Evolutionary conservation across 139 green algal species (phyloP).

Genomic region (Chlorella sp.): DNA sequence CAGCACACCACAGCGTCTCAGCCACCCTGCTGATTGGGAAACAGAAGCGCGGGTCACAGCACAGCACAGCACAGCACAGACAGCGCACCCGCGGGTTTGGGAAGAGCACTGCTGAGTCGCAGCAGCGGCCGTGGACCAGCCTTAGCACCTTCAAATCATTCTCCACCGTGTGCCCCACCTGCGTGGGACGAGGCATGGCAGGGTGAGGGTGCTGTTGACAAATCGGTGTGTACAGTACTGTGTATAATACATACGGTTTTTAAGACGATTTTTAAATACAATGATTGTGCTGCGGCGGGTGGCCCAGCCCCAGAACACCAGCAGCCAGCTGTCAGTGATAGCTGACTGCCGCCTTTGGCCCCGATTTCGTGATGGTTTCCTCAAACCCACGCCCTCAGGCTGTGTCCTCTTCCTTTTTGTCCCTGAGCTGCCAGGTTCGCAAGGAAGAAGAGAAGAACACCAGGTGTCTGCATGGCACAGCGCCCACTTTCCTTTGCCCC

Average conservation of each 20-base stretch:
- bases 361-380: too few species aligned
- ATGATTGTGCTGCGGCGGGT: neutral
- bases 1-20: neutral
- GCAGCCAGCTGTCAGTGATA: too few species aligned
- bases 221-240: too few species aligned
- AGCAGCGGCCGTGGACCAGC: conserved; percentile 66
- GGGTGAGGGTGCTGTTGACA: neutral
- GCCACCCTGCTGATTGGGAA: too few species aligned
- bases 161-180: conserved; percentile 88
- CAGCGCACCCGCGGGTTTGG: conserved; percentile 69
- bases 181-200: neutral
- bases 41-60: neutral
- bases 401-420: too few species aligned
- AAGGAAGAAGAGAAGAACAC: too few species aligned
- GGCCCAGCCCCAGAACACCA: neutral
- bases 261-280: neutral
- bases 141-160: conserved; percentile 86
- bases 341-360: too few species aligned
- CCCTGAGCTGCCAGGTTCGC: too few species aligned
- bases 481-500: neutral
- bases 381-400: too few species aligned
- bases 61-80: neutral
- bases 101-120: conserved; percentile 89
- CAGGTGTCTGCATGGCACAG: too few species aligned
- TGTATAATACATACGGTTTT: neutral